Percentiles rank a stretch among this genome's conserved stretches.
phyloP scores from a whole-genome alignment of 2,329 filamentous ascomycete genomes.

The Ascochyta koolunga region DNA sequence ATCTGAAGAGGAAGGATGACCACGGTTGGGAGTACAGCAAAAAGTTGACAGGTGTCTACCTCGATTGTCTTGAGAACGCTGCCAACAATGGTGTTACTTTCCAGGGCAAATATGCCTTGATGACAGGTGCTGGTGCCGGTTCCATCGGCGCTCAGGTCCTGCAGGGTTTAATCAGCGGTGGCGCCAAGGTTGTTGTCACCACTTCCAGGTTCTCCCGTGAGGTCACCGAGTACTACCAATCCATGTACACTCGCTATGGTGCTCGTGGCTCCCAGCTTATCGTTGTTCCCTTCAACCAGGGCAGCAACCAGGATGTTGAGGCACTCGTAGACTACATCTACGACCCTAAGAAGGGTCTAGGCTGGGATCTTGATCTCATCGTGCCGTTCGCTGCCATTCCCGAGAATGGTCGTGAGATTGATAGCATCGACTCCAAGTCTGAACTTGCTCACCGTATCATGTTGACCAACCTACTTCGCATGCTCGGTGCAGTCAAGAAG shows the following conservation, averaged over 20 bases:
- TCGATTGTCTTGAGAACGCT: slow-evolving; percentile 88
- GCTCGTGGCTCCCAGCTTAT: slow-evolving; percentile 94
- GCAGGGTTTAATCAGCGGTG: slow-evolving; percentile 93
- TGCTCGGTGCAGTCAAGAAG: slow-evolving; percentile 87
- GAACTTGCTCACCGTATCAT: slow-evolving; percentile 98
- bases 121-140: slow-evolving; percentile 97
- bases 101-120: slow-evolving; percentile 92
- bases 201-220: slow-evolving; percentile 96
- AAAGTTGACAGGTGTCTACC: slow-evolving; percentile 91
- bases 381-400: slow-evolving; percentile 97
- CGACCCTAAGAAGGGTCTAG: slow-evolving; percentile 91
- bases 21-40: slow-evolving; percentile 99
- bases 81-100: slow-evolving; percentile 88
- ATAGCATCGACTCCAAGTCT: slow-evolving; percentile 94
- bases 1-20: slow-evolving; percentile 90
- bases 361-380: slow-evolving; percentile 97
- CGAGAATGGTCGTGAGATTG: slow-evolving; percentile 96
- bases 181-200: slow-evolving; percentile 94
- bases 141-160: slow-evolving; percentile 98
- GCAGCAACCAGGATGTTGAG: slow-evolving; percentile 97
- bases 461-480: slow-evolving; percentile 93
- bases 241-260: slow-evolving; percentile 95
- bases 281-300: slow-evolving; percentile 98
- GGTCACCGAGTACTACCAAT: slow-evolving; percentile 98
- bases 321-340: slow-evolving; percentile 96